These are phyloP conservation scores for Albizia julibrissin DNA, from an alignment of 306 rosid species.

Conservation along the genomic window DNA sequence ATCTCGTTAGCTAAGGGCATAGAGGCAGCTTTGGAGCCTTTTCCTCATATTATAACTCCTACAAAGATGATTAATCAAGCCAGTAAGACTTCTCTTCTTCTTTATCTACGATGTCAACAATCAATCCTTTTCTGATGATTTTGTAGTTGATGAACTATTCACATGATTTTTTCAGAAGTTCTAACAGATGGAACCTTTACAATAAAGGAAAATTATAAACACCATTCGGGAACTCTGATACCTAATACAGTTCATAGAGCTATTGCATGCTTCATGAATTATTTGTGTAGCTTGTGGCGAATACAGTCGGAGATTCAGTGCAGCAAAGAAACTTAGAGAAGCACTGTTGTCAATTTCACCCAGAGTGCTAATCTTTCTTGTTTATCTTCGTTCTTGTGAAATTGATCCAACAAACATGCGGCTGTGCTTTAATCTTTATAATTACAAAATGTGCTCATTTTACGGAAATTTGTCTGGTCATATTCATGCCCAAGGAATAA, in stretches of 20 bases:
- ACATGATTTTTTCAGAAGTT: neutral
- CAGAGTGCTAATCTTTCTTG: conserved; percentile 5
- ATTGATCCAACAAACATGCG: neutral
- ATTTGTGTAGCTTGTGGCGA: neutral
- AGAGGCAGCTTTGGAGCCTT: conserved; percentile 84
- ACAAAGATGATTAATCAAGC: conserved; percentile 84
- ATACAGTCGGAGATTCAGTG: neutral
- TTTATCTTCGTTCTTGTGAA: neutral
- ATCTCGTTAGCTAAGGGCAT: conserved; percentile 88
- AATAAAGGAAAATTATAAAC: neutral
- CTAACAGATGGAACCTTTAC: neutral
- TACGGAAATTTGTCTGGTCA: neutral
- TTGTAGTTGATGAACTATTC: neutral
- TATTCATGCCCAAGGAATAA: neutral
- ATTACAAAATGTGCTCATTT: neutral
- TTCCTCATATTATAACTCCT: conserved; percentile 87
- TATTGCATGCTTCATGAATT: neutral
- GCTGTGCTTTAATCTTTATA: neutral
- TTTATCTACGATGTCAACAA: neutral
- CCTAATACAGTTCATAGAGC: neutral
- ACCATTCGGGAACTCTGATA: neutral
- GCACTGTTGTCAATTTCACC: conserved; percentile 16
- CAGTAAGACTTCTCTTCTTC: conserved; percentile 52
- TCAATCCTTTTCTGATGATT: neutral
- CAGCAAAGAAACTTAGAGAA: neutral